Evolutionary conservation across 2,329 filamentous ascomycete species (phyloP), one percentile per base, ranked within the genome.

Genomic region (Cercospora sp.): DNA sequence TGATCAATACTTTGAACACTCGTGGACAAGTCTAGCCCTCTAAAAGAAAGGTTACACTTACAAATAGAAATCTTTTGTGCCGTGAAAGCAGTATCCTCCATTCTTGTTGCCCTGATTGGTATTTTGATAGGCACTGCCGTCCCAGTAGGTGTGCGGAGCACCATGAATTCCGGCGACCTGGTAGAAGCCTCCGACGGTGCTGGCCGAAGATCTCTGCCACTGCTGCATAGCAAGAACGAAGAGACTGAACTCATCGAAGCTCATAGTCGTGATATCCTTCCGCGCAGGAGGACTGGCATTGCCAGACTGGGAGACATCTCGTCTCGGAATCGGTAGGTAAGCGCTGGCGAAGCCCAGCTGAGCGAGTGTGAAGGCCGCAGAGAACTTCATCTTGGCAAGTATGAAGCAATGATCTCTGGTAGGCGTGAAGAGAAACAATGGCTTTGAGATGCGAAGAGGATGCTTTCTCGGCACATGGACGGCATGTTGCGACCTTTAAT

Each of bases 101-200:
- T 51, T 20, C 28, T 63, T 63, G 18, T 63, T 63, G 5, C 61
- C 61, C 45, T 63, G 61, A 3, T 30, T 30, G 9, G 48, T 63
- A 23, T 55, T 55, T 48, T 63, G 61, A 30, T 55, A 63, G 9
- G 45, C 62, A 10, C 72, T 72, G 26, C 67, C 66, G 63, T 75
- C 71, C 68, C 69, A 75, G 39, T 72, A 66, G 28, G 67, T 45
- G 33, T 70, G 65, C 2, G 74, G 73, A 16, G 73, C 72, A 30
- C 74, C 74, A 63, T 75, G 74, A 33, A 75, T 73, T n/a, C 68
- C 69, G 12, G 74, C 69, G 57, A 75, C 67, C 8, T 67, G 64
- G 45, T 65, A 74, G 64, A 68, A 75, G 63, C 68, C 58, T 16
- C 66, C 70, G 26, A 48, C 28, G 51, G 67, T 65, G 64, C 36